Conservation (phyloP, 306 rosid genomes). For the Oxytropis ochrocephala region DNA sequence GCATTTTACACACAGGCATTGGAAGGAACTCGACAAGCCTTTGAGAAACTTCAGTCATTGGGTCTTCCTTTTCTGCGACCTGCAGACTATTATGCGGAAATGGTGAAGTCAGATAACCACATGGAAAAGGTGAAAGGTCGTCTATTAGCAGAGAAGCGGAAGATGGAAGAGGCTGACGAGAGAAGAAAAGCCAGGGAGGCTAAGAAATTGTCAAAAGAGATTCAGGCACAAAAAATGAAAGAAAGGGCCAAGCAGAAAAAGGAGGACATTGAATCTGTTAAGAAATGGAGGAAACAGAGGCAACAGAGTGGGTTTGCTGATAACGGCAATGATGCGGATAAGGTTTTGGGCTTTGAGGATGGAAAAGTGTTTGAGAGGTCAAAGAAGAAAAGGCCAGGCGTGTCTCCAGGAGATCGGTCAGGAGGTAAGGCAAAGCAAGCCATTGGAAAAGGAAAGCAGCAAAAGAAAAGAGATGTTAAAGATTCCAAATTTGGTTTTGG, state of each 20-base stretch:
- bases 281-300: constrained; percentile 97
- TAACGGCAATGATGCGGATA: constrained; percentile 36
- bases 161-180: constrained; percentile 87
- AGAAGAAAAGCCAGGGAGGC: constrained; percentile 80
- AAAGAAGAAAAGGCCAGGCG: constrained; percentile 64
- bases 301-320: constrained; percentile 80
- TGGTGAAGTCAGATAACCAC: constrained; percentile 84
- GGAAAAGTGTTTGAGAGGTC: constrained; percentile 71
- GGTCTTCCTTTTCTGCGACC: constrained; percentile 76
- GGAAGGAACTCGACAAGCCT: constrained; percentile 74
- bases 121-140: constrained; percentile 77
- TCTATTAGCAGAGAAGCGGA: constrained; percentile 60
- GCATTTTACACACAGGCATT: constrained; percentile 78
- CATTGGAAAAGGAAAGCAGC: constrained; percentile 35
- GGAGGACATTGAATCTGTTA: constrained; percentile 81
- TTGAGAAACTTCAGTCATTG: constrained; percentile 62
- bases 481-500: constrained; percentile 80
- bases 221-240: constrained; percentile 71
- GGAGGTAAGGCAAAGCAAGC: constrained; percentile 64
- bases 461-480: constrained; percentile 48
- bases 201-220: constrained; percentile 70
- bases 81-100: constrained; percentile 82
- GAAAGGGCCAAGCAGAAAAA: constrained; percentile 90
- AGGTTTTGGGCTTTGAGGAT: constrained; percentile 50
- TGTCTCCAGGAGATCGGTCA: constrained; percentile 65